These are phyloP conservation scores for Ochetophila trinervis DNA, from an alignment of 306 rosid species.

Conservation along the genomic window DNA sequence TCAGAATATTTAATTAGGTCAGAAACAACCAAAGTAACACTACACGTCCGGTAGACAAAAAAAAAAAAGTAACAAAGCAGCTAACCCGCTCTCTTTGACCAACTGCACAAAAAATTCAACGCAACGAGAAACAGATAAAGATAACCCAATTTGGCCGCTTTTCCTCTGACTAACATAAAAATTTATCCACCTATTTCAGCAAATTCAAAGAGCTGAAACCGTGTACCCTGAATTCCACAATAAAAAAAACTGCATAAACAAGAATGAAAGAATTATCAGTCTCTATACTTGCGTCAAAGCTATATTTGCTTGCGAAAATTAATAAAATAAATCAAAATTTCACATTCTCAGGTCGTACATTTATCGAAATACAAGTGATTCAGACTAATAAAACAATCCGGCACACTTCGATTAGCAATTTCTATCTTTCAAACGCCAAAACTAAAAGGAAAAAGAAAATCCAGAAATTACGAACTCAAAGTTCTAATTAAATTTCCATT, in stretches of 20 bases:
- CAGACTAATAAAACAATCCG: neutral
- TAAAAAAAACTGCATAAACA: slow-evolving; percentile 22
- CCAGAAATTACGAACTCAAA: slow-evolving; percentile 12
- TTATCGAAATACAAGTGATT: neutral
- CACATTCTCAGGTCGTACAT: neutral
- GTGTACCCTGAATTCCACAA: slow-evolving; percentile 27
- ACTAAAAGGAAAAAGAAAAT: neutral
- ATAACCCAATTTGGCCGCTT: neutral
- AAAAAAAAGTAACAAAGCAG: too few species aligned
- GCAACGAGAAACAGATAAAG: neutral
- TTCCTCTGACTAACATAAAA: neutral
- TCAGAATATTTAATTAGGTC: neutral
- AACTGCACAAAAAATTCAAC: neutral
- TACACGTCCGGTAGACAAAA: neutral
- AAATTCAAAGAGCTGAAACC: slow-evolving; percentile 16
- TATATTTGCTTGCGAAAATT: neutral
- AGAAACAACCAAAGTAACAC: slow-evolving; percentile 17
- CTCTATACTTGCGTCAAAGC: neutral
- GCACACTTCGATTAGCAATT: slow-evolving; percentile 2
- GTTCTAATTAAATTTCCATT: neutral
- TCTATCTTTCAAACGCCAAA: neutral
- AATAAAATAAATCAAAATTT: neutral
- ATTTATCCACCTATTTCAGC: neutral
- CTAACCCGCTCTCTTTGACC: neutral
- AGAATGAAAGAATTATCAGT: neutral